Evolutionary conservation across 2,329 filamentous ascomycete genomes (phyloP).

Genomic region (Ophiostoma triangulosporum): DNA sequence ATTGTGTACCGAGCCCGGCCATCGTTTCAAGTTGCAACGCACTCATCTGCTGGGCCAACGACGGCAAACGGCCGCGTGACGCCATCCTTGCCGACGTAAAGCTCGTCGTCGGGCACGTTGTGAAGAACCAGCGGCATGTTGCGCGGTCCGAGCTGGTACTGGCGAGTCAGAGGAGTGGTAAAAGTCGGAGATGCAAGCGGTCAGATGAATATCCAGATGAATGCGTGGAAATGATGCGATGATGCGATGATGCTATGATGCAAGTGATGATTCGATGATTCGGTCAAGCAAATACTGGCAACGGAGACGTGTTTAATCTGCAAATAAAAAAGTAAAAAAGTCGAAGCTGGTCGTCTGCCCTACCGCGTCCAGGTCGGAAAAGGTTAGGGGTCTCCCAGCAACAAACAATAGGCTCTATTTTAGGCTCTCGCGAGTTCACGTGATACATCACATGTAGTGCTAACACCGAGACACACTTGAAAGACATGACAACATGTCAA

Average conservation of each 20-base stretch:
- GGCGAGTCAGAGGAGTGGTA: background rate
- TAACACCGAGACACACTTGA: too few species aligned
- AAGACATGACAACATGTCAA: background rate
- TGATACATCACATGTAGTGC: background rate
- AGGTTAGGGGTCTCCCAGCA: conserved; percentile 2
- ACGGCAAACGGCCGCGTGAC: conserved; percentile 52
- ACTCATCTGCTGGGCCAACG: conserved; percentile 24
- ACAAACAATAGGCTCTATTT: background rate
- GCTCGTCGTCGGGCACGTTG: conserved; percentile 55
- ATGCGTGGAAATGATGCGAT: too few species aligned
- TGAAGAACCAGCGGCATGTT: conserved; percentile 48
- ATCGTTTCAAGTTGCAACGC: too few species aligned
- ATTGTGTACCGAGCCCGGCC: too few species aligned
- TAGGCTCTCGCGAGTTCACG: background rate
- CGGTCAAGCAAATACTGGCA: too few species aligned
- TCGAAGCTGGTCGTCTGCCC: background rate
- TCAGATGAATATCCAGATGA: too few species aligned
- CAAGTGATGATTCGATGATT: too few species aligned
- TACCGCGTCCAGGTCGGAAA: background rate
- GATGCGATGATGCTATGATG: background rate
- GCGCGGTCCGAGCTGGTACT: background rate
- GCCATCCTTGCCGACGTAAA: conserved; percentile 52
- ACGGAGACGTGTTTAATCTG: background rate
- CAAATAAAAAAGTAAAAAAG: background rate
- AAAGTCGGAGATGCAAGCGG: background rate